Evolutionary conservation across 2,329 filamentous ascomycete genomes (phyloP).

Genomic region (Cladosporium sp.): DNA sequence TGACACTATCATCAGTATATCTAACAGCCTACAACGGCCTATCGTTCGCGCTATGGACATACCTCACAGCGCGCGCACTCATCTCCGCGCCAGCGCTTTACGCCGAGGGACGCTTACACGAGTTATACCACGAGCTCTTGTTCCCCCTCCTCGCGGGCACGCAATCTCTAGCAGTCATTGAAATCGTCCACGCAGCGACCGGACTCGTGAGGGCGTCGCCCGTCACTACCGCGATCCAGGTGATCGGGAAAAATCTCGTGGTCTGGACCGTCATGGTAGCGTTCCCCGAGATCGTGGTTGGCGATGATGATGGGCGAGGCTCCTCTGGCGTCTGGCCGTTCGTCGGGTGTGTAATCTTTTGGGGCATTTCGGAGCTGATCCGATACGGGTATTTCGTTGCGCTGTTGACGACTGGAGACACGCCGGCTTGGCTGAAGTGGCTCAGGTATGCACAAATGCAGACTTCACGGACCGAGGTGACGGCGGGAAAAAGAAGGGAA

Average conservation of each 20-base stretch:
- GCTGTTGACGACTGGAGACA: not conserved
- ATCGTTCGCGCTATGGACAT: not conserved
- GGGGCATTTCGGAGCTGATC: not conserved
- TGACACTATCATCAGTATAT: not conserved
- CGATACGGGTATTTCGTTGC: slow-evolving; percentile 3
- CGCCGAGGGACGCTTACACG: not conserved
- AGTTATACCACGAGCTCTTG: not conserved
- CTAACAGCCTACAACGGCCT: slow-evolving; percentile 4
- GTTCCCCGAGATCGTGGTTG: slow-evolving; percentile 1
- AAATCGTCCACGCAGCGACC: not conserved
- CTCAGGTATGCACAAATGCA: not conserved
- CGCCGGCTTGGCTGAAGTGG: not conserved
- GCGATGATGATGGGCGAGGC: not conserved
- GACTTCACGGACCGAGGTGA: not conserved
- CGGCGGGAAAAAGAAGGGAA: too few species aligned
- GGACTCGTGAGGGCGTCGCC: not conserved
- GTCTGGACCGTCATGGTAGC: slow-evolving; percentile 4
- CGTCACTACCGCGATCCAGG: slow-evolving; percentile 5
- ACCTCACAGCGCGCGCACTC: not conserved
- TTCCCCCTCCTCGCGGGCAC: not conserved
- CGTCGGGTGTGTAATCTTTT: not conserved
- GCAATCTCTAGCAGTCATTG: not conserved
- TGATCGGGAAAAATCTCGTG: slow-evolving; percentile 1
- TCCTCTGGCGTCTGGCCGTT: not conserved
- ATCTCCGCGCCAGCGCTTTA: not conserved